These are phyloP conservation scores for Geosiphon pyriformis DNA, from an alignment of 192 early-diverging fungal genomes.

Conservation along the genomic window DNA sequence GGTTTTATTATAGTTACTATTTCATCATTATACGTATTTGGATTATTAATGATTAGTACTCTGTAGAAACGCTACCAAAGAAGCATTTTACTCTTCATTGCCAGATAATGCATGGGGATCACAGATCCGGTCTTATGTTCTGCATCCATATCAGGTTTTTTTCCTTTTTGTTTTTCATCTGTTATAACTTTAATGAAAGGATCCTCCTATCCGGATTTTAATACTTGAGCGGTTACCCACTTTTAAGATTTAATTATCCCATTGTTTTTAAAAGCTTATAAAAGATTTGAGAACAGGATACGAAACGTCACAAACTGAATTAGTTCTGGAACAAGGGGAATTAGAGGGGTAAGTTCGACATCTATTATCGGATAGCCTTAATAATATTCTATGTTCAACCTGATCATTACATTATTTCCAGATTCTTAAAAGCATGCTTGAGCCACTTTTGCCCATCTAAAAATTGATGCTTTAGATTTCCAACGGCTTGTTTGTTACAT, in stretches of 20 bases:
- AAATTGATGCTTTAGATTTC: too few relatives aligned
- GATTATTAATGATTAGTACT: too few relatives aligned
- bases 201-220: too few relatives aligned
- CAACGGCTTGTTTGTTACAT: too few relatives aligned
- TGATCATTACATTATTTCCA: background rate
- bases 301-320: background rate
- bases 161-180: background rate
- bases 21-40: too few relatives aligned
- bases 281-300: slow-evolving; percentile 9
- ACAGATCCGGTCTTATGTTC: slow-evolving; percentile 13
- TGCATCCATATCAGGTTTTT: slow-evolving; percentile 11
- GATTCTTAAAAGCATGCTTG: background rate
- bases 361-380: background rate
- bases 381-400: background rate
- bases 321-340: slow-evolving; percentile 3
- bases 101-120: slow-evolving; percentile 15
- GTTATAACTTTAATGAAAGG: too few relatives aligned
- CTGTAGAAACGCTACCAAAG: background rate
- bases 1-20: background rate
- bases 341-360: background rate
- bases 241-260: too few relatives aligned
- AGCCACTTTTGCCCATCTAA: too few relatives aligned
- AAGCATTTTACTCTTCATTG: background rate
- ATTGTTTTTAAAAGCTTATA: slow-evolving; percentile 10
- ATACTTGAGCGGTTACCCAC: too few relatives aligned